These are phyloP conservation scores for Podospora pseudocomata DNA, from an alignment of 495 filamentous ascomycete genomes.

Conservation along the genomic window DNA sequence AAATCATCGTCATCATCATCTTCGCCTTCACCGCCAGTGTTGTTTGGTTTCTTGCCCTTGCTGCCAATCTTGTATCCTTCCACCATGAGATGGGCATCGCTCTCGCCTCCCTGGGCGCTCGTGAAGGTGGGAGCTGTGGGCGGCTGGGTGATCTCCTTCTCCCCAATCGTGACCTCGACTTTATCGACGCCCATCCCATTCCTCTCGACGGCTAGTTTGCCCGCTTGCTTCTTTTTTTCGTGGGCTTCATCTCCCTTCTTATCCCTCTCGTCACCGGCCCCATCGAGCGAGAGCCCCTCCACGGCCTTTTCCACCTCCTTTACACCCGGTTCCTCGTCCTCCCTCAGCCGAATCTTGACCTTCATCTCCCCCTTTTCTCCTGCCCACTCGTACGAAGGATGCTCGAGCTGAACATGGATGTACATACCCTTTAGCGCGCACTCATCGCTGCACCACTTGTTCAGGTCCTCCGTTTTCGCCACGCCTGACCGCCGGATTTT, in stretches of 20 bases:
- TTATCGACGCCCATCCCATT: slow-evolving; percentile 29
- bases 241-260: slow-evolving; percentile 3
- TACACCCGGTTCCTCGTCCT: slow-evolving; percentile 19
- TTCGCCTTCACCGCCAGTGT: slow-evolving; percentile 5
- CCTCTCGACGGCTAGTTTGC: slow-evolving; percentile 52
- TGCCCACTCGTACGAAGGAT: slow-evolving; percentile 25
- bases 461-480: slow-evolving; percentile 60
- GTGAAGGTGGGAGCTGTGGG: slow-evolving; percentile 28
- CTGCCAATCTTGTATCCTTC: slow-evolving; percentile 46
- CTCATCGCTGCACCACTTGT: slow-evolving; percentile 81
- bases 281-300: neutral
- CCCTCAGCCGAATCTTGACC: slow-evolving; percentile 40
- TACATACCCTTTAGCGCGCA: slow-evolving; percentile 79
- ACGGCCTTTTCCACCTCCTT: neutral
- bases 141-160: slow-evolving; percentile 40
- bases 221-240: slow-evolving; percentile 29
- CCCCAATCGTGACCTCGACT: slow-evolving; percentile 45
- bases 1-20: slow-evolving; percentile 20
- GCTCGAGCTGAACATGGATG: slow-evolving; percentile 75
- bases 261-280: neutral
- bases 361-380: slow-evolving; percentile 24
- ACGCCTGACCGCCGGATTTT: slow-evolving; percentile 27
- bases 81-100: slow-evolving; percentile 41
- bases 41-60: slow-evolving; percentile 19
- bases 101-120: slow-evolving; percentile 4